A percentile compares a stretch with the other conserved stretches of the same genome.
Conservation (phyloP, 805 yeast species). For the Saturnispora silvae region DNA sequence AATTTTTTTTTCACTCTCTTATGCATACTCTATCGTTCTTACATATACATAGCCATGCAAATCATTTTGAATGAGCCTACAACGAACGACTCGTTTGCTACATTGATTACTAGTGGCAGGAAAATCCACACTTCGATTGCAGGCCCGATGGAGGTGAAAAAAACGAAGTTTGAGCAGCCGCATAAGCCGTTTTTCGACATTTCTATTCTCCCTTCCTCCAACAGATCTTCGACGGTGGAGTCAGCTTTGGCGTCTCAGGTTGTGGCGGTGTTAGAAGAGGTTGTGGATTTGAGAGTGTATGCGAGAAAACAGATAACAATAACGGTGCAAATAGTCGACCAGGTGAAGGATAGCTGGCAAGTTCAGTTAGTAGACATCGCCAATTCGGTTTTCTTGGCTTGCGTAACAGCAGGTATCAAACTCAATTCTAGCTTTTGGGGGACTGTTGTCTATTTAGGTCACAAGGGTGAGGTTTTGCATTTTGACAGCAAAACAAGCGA, state of each 20-base stretch:
- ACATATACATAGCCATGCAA: not conserved
- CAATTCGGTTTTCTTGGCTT: slow-evolving; percentile 64
- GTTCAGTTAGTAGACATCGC: slow-evolving; percentile 55
- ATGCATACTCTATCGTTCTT: no score
- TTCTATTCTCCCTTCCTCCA: slow-evolving; percentile 66
- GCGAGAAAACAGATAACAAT: slow-evolving; percentile 75
- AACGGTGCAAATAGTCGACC: slow-evolving; percentile 51
- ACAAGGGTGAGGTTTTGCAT: not conserved
- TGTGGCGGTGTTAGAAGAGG: slow-evolving; percentile 46
- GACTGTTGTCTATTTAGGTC: slow-evolving; percentile 14
- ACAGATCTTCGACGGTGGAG: slow-evolving; percentile 66
- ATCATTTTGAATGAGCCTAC: not conserved
- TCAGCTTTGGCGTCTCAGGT: slow-evolving; percentile 64
- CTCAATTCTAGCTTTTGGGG: slow-evolving; percentile 54
- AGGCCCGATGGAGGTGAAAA: slow-evolving; percentile 79
- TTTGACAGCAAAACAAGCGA: not conserved
- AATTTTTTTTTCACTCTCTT: not conserved
- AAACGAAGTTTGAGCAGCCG: slow-evolving; percentile 75
- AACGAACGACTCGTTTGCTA: slow-evolving; percentile 23
- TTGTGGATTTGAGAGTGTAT: slow-evolving; percentile 50
- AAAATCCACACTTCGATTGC: slow-evolving; percentile 66
- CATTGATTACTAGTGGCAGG: slow-evolving; percentile 38
- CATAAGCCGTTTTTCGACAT: slow-evolving; percentile 69
- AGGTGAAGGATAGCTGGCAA: slow-evolving; percentile 20
- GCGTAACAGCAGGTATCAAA: slow-evolving; percentile 72